Evolutionary conservation across 495 filamentous ascomycete genomes (phyloP).

Genomic region (Rostrohypoxylon terebratum): DNA sequence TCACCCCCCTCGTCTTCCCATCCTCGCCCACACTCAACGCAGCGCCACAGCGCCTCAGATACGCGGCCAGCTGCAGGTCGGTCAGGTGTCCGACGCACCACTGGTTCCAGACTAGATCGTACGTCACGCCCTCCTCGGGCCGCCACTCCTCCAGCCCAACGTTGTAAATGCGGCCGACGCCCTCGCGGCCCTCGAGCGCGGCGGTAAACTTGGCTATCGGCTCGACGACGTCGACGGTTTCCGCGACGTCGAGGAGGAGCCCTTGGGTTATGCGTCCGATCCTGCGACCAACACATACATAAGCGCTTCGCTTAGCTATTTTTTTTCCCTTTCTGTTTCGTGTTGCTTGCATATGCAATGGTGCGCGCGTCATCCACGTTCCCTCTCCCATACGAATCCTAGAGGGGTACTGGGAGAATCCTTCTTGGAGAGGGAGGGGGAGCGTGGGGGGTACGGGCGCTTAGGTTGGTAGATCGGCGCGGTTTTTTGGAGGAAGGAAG

Average conservation of each 20-base stretch:
- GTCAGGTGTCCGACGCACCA: slow-evolving; percentile 94
- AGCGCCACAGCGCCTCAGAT: slow-evolving; percentile 69
- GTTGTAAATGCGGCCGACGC: slow-evolving; percentile 75
- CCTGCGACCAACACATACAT: slow-evolving; percentile 40
- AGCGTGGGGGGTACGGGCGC: neutral
- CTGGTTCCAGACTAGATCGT: slow-evolving; percentile 78
- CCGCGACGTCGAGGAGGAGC: slow-evolving; percentile 55
- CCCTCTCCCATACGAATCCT: neutral
- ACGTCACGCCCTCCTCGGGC: slow-evolving; percentile 65
- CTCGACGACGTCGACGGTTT: slow-evolving; percentile 65
- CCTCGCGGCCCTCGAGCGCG: slow-evolving; percentile 53
- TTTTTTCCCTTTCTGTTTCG: neutral
- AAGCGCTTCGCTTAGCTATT: neutral
- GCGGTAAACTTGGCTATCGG: slow-evolving; percentile 69
- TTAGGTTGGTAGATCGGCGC: neutral
- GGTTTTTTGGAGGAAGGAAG: neutral
- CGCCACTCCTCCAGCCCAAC: slow-evolving; percentile 80
- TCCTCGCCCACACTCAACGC: slow-evolving; percentile 60
- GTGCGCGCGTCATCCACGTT: neutral
- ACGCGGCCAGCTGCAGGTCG: slow-evolving; percentile 78
- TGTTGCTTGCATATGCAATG: neutral
- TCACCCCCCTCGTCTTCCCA: slow-evolving; percentile 58
- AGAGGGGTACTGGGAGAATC: neutral
- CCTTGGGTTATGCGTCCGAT: slow-evolving; percentile 69
- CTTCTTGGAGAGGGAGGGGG: neutral